Base-by-base conservation (phyloP, 73 alveolate species). In the Uronychia setigera region DNA sequence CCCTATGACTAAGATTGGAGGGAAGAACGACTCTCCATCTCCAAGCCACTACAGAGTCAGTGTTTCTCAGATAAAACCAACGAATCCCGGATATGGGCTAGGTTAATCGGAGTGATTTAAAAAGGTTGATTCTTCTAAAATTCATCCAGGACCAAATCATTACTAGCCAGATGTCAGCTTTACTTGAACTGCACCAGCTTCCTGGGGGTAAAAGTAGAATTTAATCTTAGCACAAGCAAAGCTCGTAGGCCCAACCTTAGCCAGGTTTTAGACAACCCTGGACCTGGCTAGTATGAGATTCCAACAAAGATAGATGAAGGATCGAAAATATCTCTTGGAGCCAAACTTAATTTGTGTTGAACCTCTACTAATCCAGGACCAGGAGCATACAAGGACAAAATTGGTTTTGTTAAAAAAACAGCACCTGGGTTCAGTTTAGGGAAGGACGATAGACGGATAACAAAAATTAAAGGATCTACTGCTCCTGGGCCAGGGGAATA, bases 231-330 rank as follows among this genome's bases (percentile, higher is more conserved):
- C n/a, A n/a, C n/a, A n/a, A n/a, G n/a, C n/a, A n/a, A n/a, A n/a
- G n/a, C n/a, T n/a, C n/a, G n/a, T n/a, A 5, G 67, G 67, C 67
- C 67, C 19, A 11, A 46, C 5, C 67, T 46, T 5, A 46, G 67
- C 67, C 67, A 46, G 19, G 19, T 46, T 46, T 19, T 46, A 5
- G 81, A 33, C 19, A 46, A 58, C 31, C 88, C 88, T 31, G 88
- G 88, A 13, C 88, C 88, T 0, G n/a, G n/a, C 29, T 60, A 26
- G 46, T 81, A 81, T 33, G 33, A 81, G 60, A 81, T 81, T 27
- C 88, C 88, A 33, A 27, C 81, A 0, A 14, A 33, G 29, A 60
- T 81, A 1, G 88, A 81, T 81, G 88, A 81, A 81, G 88, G 88
- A n/a, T 74, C 88, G 32, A 81, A 81, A 33, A 35, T 27, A 5